phyloP scores from a whole-genome alignment of 257 asterid species.

The Solanum medicagineum region DNA sequence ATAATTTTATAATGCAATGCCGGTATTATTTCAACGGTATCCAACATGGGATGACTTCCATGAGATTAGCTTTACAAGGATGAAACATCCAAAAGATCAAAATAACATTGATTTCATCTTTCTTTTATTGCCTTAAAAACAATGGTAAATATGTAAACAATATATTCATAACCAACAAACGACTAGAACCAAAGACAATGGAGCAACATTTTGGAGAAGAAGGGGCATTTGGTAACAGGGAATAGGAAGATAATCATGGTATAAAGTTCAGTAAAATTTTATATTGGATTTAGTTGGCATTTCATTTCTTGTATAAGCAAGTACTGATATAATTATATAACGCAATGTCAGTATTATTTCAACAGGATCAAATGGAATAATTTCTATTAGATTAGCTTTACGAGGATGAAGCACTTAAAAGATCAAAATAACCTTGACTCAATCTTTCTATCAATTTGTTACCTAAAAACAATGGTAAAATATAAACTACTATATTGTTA shows the following conservation, averaged over 20 bases:
- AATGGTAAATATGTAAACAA: too few species aligned
- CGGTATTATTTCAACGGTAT: neutral
- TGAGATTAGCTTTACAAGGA: neutral
- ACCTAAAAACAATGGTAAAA: neutral
- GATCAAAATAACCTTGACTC: neutral
- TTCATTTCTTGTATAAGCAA: neutral
- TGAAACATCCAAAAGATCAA: neutral
- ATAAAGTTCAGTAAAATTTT: neutral
- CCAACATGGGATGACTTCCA: neutral
- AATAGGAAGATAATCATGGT: neutral
- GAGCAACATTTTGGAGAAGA: neutral
- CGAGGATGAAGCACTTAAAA: neutral
- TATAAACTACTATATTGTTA: too few species aligned
- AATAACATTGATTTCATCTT: neutral
- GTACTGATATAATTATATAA: too few species aligned
- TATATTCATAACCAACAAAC: too few species aligned
- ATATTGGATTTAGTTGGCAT: neutral
- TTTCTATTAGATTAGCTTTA: neutral
- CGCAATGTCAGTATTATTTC: neutral
- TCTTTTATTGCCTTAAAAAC: neutral
- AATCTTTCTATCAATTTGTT: too few species aligned
- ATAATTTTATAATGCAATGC: neutral
- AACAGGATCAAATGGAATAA: neutral
- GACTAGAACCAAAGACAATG: neutral
- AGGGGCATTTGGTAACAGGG: neutral